Percentiles rank a stretch among this genome's conserved stretches.
phyloP scores from a whole-genome alignment of 345 rosid species.

The Corchorus olitorius region DNA sequence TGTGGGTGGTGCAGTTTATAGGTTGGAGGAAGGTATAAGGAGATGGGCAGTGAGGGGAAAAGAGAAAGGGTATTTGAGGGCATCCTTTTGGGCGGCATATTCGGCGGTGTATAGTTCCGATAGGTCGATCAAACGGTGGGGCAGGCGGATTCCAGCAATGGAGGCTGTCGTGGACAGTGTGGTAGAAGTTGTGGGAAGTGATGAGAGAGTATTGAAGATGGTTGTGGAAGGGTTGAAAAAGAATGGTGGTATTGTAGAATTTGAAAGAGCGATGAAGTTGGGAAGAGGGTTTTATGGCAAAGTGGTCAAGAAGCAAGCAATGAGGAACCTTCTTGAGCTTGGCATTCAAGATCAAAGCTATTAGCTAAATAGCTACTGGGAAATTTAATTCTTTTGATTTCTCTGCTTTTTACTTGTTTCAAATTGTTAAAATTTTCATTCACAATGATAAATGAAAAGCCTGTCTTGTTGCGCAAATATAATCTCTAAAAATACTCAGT shows the following conservation, averaged over 20 bases:
- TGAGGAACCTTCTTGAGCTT: constrained; percentile 58
- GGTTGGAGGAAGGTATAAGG: constrained; percentile 77
- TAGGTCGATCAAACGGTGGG: constrained; percentile 63
- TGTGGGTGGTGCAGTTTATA: constrained; percentile 49
- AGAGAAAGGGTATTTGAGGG: constrained; percentile 74
- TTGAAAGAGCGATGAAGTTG: constrained; percentile 52
- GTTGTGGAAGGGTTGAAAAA: constrained; percentile 47
- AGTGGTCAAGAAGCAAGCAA: constrained; percentile 69
- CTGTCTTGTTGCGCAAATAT: constrained; percentile 4
- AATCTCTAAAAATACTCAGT: neutral
- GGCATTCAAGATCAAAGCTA: constrained; percentile 20
- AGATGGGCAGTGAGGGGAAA: constrained; percentile 69
- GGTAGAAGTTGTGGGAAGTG: constrained; percentile 59
- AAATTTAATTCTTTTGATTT: neutral
- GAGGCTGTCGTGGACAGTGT: constrained; percentile 70
- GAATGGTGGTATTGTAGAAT: constrained; percentile 39
- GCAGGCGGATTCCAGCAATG: constrained; percentile 58
- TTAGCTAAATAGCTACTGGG: constrained; percentile 3
- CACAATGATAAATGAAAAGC: too few species aligned
- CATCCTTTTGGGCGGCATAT: constrained; percentile 78
- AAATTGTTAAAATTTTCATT: neutral
- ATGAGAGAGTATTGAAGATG: constrained; percentile 62
- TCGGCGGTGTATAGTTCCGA: constrained; percentile 48
- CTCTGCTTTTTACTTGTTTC: constrained; percentile 9
- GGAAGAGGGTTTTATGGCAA: constrained; percentile 78